Percentiles rank a stretch among this genome's conserved stretches.
phyloP scores from a whole-genome alignment of 148 eudicot genomes.

The Silene conica region DNA sequence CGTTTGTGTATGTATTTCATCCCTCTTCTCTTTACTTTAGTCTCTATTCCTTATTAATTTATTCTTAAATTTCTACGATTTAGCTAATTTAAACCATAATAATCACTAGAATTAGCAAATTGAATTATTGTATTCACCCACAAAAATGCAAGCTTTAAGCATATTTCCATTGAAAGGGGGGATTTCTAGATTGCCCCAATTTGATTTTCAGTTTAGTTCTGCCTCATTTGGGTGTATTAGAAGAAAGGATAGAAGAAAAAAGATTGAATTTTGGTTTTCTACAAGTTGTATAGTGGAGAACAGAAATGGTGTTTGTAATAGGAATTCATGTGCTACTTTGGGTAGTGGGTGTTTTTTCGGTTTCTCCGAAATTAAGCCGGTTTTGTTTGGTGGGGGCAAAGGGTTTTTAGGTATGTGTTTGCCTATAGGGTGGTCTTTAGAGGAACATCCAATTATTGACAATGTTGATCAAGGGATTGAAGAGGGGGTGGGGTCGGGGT shows the following conservation, averaged over 20 bases:
- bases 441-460: constrained; percentile 37
- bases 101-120: neutral
- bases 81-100: neutral
- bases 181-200: constrained; percentile 34
- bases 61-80: neutral
- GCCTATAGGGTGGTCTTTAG: constrained; percentile 45
- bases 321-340: constrained; percentile 18
- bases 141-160: constrained; percentile 62
- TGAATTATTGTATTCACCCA: neutral
- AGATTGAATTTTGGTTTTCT: constrained; percentile 19
- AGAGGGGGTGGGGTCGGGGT: constrained; percentile 21
- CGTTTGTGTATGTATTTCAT: neutral
- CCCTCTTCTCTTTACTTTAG: neutral
- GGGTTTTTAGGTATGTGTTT: constrained; percentile 22
- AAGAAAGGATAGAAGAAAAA: constrained; percentile 30
- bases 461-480: constrained; percentile 30
- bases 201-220: constrained; percentile 37
- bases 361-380: constrained; percentile 13
- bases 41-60: neutral
- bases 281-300: neutral
- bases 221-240: constrained; percentile 29
- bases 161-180: constrained; percentile 49
- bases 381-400: constrained; percentile 18
- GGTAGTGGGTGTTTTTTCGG: constrained; percentile 27
- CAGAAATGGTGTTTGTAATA: neutral